Evolutionary conservation across 805 yeast genomes (phyloP).

Genomic region (Candida saitoana): DNA sequence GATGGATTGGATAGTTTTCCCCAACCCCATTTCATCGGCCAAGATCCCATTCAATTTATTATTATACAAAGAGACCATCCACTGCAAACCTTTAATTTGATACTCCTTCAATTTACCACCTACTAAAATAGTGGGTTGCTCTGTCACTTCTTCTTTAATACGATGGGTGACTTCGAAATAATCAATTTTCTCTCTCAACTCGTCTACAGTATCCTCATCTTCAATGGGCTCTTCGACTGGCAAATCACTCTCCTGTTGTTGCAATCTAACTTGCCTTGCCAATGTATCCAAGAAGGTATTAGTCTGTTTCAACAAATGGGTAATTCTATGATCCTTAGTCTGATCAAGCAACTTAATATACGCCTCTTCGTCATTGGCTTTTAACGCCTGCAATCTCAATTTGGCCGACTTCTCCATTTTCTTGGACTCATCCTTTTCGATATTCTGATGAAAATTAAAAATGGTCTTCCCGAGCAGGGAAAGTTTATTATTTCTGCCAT

Average conservation of each 20-base stretch:
- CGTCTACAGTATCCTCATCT: constrained; percentile 42
- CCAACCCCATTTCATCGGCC: constrained; percentile 68
- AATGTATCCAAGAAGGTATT: constrained; percentile 72
- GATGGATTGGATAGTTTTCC: constrained; percentile 72
- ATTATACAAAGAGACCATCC: constrained; percentile 64
- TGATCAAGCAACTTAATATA: constrained; percentile 78
- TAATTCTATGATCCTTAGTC: constrained; percentile 83
- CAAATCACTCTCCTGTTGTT: constrained; percentile 50
- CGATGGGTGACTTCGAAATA: constrained; percentile 81
- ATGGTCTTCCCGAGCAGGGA: constrained; percentile 31
- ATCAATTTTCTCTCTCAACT: constrained; percentile 62
- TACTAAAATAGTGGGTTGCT: constrained; percentile 65
- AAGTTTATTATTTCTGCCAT: constrained; percentile 21
- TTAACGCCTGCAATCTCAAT: constrained; percentile 81
- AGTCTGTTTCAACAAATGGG: constrained; percentile 77
- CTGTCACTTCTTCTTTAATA: constrained; percentile 59
- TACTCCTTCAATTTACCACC: constrained; percentile 81
- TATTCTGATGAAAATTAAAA: constrained; percentile 46
- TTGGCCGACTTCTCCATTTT: constrained; percentile 77
- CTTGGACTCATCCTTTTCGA: constrained; percentile 73
- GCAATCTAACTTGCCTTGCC: constrained; percentile 74
- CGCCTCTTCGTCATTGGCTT: constrained; percentile 85
- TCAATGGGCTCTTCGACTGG: constrained; percentile 22
- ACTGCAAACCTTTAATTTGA: constrained; percentile 60
- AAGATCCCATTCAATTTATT: constrained; percentile 60